Base-by-base conservation (phyloP, 2,329 filamentous ascomycete genomes). In the Diaporthe vexans region DNA sequence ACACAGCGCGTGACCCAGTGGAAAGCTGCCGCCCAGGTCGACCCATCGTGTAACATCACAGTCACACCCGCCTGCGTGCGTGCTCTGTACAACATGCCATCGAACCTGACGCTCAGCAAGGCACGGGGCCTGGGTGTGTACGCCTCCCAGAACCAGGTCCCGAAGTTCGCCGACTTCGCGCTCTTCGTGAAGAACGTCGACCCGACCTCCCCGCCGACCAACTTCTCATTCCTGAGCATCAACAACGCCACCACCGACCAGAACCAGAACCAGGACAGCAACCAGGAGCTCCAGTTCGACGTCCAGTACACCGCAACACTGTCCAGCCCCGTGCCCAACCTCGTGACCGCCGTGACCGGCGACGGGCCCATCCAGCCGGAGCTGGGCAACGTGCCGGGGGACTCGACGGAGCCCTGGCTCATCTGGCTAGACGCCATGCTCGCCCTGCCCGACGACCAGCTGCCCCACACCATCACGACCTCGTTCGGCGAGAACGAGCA, bases 401-500 rank as follows among this genome's bases (percentile, higher is more conserved):
- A 91, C 74, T 83, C 83, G 11, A 91, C 93, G 76, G 92, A 94
- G 82, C 91, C 92, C 0, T 94, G 46, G 46, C 63, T 67, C 21
- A 91, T 79, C 85, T 94, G 4, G 88, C 88, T 13, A 91, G 65
- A 43, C 57, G 71, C 68, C 58, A 63, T 94, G n/a, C 83, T 93
- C 5, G 80, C 83, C 26, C 85, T 92, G 26, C 81, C 85, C 1
- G 86, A 90, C 74, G 80, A 84, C 4, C 80, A 89, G 24, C 84
- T 94, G 0, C 92, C 93, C 0, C 87, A 89, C 3, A 89, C 93
- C 33, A 86, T 94, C 59, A 88, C 88, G 48, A 92, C 91, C 17
- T 94, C 92, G 0, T 94, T 94, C 79, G 92, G 91, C 29, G 91
- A 93, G 77, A 87, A 92, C 58, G 93, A 94, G 72, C 74, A 92